Conservation (phyloP, 495 filamentous ascomycete genomes). For the Podospora bellae-mahoneyi region DNA sequence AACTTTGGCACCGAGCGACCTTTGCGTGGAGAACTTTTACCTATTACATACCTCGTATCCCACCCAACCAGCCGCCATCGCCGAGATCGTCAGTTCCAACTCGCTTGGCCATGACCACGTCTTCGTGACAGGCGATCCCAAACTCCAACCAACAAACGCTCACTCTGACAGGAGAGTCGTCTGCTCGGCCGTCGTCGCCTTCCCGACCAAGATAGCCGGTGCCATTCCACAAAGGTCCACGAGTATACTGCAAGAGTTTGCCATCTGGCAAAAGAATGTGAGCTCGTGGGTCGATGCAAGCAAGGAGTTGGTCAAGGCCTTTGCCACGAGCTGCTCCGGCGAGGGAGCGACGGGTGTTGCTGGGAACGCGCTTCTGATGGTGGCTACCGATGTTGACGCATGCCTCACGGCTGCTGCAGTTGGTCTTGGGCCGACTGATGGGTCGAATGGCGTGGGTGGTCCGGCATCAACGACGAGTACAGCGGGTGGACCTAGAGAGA, state of each 20-base stretch:
- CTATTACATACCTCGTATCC: too few species aligned
- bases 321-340: not conserved
- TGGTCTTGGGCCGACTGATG: too few species aligned
- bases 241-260: not conserved
- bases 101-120: too few species aligned
- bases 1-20: too few species aligned
- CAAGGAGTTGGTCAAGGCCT: not conserved
- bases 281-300: not conserved
- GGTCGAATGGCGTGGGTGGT: too few species aligned
- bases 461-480: not conserved
- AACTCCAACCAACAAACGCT: not conserved
- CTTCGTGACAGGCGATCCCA: too few species aligned
- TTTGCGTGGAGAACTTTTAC: too few species aligned
- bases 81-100: too few species aligned
- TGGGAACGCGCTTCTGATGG: not conserved
- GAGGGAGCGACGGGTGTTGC: not conserved
- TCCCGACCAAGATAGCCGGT: not conserved
- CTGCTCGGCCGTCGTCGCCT: not conserved
- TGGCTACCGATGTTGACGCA: not conserved
- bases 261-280: not conserved
- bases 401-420: constrained; percentile 23
- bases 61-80: too few species aligned
- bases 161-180: not conserved
- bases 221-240: not conserved
- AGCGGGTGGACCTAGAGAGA: constrained; percentile 23